phyloP scores from a whole-genome alignment of 2,329 filamentous ascomycete species.

The Arachnomyces sp. region DNA sequence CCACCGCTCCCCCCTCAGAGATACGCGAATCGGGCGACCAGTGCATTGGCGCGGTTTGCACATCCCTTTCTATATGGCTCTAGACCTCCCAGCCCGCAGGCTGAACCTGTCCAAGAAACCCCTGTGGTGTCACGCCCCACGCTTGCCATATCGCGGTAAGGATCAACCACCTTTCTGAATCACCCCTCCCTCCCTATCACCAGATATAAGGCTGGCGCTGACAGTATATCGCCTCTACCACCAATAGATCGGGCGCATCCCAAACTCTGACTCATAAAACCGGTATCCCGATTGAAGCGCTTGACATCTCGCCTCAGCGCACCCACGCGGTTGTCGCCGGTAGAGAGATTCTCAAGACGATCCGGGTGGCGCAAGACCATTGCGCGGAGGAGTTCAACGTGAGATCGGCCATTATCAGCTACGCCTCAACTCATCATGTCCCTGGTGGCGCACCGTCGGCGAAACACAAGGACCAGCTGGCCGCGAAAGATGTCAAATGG shows the following conservation, averaged over 20 bases:
- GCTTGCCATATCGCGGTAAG: slow-evolving; percentile 34
- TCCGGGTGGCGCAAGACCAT: slow-evolving; percentile 48
- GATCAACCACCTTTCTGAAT: slow-evolving; percentile 8
- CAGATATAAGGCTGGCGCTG: slow-evolving; percentile 1
- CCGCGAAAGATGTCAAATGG: slow-evolving; percentile 60
- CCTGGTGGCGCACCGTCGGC: slow-evolving; percentile 35
- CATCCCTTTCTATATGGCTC: slow-evolving; percentile 48
- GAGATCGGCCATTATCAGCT: slow-evolving; percentile 51
- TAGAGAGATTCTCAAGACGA: slow-evolving; percentile 58
- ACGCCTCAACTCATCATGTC: slow-evolving; percentile 44
- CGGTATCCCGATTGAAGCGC: slow-evolving; percentile 54
- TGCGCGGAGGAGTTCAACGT: slow-evolving; percentile 57
- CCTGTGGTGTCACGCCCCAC: slow-evolving; percentile 23
- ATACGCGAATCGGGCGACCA: slow-evolving; percentile 39
- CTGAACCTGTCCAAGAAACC: slow-evolving; percentile 25
- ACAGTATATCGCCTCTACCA: slow-evolving; percentile 4
- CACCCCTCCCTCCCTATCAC: slow-evolving; percentile 11
- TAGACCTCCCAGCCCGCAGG: slow-evolving; percentile 45
- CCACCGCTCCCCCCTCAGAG: slow-evolving; percentile 29
- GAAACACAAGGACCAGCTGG: slow-evolving; percentile 50
- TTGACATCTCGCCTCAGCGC: slow-evolving; percentile 55
- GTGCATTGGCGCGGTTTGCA: slow-evolving; percentile 43
- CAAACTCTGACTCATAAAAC: slow-evolving; percentile 54
- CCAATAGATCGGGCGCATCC: slow-evolving; percentile 37
- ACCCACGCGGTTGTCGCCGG: slow-evolving; percentile 58